phyloP scores from a whole-genome alignment of 164 flowering plant genomes.

The Macadamia integrifolia region DNA sequence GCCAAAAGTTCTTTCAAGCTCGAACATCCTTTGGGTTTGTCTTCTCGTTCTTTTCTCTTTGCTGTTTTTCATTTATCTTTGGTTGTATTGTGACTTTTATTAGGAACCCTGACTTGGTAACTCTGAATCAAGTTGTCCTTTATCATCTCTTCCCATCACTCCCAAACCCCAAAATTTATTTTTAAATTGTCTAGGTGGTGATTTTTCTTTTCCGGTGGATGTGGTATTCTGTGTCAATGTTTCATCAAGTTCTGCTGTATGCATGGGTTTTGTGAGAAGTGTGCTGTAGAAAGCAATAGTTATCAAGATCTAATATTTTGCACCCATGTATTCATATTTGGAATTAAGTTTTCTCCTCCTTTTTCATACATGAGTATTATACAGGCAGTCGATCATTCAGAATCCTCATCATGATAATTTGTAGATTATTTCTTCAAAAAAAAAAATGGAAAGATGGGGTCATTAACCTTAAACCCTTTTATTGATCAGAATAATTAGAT shows the following conservation, averaged over 20 bases:
- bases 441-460: not conserved
- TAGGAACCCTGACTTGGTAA: not conserved
- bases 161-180: too few species aligned
- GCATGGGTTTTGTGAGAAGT: not conserved
- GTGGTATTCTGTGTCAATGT: not conserved
- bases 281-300: not conserved
- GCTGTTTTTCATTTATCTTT: not conserved
- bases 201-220: not conserved
- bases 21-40: slow-evolving; percentile 65
- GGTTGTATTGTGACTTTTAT: not conserved
- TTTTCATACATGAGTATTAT: not conserved
- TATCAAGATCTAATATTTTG: not conserved
- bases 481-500: too few species aligned
- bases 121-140: not conserved
- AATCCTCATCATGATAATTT: too few species aligned
- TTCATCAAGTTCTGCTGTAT: not conserved
- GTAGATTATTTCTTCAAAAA: not conserved
- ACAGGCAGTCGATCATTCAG: not conserved
- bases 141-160: too few species aligned
- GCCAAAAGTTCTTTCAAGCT: slow-evolving; percentile 64
- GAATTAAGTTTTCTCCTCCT: not conserved
- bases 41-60: not conserved
- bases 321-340: too few species aligned
- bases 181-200: too few species aligned
- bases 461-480: too few species aligned